Base-by-base conservation (phyloP, 805 yeast genomes). In the Ascoidea asiatica region DNA sequence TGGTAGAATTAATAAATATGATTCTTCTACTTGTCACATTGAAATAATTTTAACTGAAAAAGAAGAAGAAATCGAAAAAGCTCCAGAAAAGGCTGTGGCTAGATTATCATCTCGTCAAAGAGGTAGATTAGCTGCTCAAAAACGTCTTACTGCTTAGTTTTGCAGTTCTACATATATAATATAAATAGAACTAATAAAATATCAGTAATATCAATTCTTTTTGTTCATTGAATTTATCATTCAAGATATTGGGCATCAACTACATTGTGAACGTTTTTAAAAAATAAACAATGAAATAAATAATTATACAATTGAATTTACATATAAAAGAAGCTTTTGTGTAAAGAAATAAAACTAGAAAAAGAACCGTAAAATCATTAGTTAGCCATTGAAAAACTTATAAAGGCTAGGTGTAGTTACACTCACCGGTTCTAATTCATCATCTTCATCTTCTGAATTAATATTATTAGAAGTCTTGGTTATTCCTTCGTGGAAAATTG, bases 1-100 rank as follows among this genome's bases (percentile, higher is more conserved):
- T 83, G 99, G 99, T 85, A 92, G 98, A 83, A 86, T 88, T 70
- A 92, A 90, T 77, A 95, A 96, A 64, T 92, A 88, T 92, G 94
- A 88, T 78, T 86, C 97, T 52, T 77, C 89, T 63, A 98, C 98
- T 69, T 89, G 94, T 65, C 99, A 92, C 85, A 90, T 92, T 70
- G 98, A 92, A 80, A 77, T 92, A 66, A 81, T 87, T 67, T 77
- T 92, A 62, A 83, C 96, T 65, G 98, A 92, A 81, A 85, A 80
- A 72, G 92, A 76, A 60, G 97, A 89, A 75, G 78, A 73, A 64
- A 86, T 92, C 69, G 88, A 81, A 65, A 92, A 90, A 81, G 88
- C 97, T 64, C 70, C 72, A 60, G 94, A 85, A 62, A 70, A 65
- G 62, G 59, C 71, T 58, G 67, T 65, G 53, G 78, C 75, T 61